These are phyloP conservation scores for Thuja plicata DNA, from an alignment of 83 land plant species.

Conservation along the genomic window DNA sequence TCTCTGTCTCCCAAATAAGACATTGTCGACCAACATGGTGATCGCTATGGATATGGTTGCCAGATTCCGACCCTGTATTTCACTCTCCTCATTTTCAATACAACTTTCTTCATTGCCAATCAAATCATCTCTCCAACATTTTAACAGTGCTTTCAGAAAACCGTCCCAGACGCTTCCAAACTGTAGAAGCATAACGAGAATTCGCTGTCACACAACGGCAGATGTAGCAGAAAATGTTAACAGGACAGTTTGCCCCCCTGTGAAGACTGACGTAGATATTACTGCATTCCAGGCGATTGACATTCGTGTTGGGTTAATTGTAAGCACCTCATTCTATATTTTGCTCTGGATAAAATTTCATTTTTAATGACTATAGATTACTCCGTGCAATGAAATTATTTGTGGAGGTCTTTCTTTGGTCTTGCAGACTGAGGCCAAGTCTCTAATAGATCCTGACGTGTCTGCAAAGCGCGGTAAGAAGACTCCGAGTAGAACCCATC, in stretches of 20 bases:
- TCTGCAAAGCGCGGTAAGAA: constrained; percentile 34
- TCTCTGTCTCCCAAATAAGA: too few relatives aligned
- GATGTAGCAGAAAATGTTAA: constrained; percentile 27
- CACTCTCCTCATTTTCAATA: not conserved
- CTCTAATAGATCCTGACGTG: constrained; percentile 33
- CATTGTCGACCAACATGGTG: not conserved
- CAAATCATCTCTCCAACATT: not conserved
- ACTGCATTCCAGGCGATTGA: constrained; percentile 27
- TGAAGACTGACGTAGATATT: constrained; percentile 24
- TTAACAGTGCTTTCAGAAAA: not conserved
- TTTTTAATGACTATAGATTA: not conserved
- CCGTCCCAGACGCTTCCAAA: not conserved
- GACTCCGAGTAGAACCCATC: constrained; percentile 24
- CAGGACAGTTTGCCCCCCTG: constrained; percentile 27
- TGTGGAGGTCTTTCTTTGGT: not conserved
- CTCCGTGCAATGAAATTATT: not conserved
- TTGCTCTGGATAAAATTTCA: not conserved
- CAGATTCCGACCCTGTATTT: not conserved
- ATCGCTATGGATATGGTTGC: constrained; percentile 4
- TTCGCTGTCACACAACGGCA: constrained; percentile 19
- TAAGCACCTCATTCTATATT: constrained; percentile 4
- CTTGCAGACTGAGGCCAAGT: constrained; percentile 29
- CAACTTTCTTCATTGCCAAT: not conserved
- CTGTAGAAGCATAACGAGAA: not conserved
- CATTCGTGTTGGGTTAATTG: constrained; percentile 33